Conservation (phyloP, 495 filamentous ascomycete species). For the Cercophora newfieldiana region DNA sequence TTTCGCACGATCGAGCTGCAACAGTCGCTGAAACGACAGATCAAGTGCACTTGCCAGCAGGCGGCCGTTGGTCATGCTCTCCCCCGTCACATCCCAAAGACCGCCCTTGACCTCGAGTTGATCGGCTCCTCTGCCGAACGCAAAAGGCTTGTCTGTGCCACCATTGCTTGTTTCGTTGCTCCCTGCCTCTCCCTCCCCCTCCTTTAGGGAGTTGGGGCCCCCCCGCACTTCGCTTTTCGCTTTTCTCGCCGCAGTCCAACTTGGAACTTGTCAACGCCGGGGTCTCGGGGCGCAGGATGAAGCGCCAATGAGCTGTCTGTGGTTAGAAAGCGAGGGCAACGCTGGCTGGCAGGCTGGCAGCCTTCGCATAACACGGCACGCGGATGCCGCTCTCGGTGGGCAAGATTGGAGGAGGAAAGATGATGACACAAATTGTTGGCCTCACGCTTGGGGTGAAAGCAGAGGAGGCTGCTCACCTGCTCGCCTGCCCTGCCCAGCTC, state of each 20-base stretch:
- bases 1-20: conserved; percentile 5
- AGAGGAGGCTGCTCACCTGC: not conserved
- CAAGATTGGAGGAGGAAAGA: not conserved
- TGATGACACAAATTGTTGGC: not conserved
- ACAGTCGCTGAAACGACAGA: conserved; percentile 14
- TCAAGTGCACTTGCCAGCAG: conserved; percentile 7
- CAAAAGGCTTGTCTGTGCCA: conserved; percentile 6
- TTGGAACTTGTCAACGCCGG: not conserved
- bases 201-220: not conserved
- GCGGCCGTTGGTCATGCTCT: not conserved
- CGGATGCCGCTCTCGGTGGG: not conserved
- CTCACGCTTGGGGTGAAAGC: conserved; percentile 1
- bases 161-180: not conserved
- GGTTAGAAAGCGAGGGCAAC: too few relatives aligned
- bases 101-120: not conserved
- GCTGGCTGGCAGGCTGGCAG: not conserved
- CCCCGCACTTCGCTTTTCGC: not conserved
- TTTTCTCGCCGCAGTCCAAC: not conserved
- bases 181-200: not conserved
- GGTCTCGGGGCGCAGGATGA: not conserved
- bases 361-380: conserved; percentile 15
- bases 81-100: too few relatives aligned
- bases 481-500: not conserved
- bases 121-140: conserved; percentile 9
- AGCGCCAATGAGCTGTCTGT: conserved; percentile 9